Evolutionary conservation across 2,329 filamentous ascomycete species (phyloP).

Genomic region (Paraphoma chrysanthemicola): DNA sequence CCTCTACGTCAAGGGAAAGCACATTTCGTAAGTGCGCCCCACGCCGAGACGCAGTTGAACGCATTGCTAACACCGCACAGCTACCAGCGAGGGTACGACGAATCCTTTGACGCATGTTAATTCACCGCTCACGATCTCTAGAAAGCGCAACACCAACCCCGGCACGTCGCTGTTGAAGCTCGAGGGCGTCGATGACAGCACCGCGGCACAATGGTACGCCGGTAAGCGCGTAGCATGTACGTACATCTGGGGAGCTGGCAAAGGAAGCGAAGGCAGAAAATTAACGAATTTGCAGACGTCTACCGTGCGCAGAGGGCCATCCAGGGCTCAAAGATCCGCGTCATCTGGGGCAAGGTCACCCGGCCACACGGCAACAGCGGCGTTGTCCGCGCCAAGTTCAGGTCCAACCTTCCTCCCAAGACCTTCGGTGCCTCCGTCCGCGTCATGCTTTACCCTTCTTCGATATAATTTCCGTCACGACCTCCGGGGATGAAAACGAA

Average conservation of each 20-base stretch:
- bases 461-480: conserved; percentile 73
- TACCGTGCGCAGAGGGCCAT: conserved; percentile 96
- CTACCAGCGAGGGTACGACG: conserved; percentile 77
- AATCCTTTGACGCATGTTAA: conserved; percentile 11
- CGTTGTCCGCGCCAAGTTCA: conserved; percentile 97
- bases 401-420: conserved; percentile 92
- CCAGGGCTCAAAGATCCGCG: conserved; percentile 95
- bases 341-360: conserved; percentile 97
- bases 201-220: conserved; percentile 90
- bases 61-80: conserved; percentile 28
- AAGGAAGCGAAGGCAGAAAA: conserved; percentile 5
- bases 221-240: conserved; percentile 93
- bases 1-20: conserved; percentile 73
- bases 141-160: conserved; percentile 89
- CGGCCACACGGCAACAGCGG: conserved; percentile 97
- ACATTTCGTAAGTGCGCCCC: conserved; percentile 85
- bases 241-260: conserved; percentile 12
- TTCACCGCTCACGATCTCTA: conserved; percentile 22
- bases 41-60: conserved; percentile 51
- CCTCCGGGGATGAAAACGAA: conserved; percentile 32
- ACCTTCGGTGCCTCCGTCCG: conserved; percentile 87
- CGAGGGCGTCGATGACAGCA: conserved; percentile 92
- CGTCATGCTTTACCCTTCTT: conserved; percentile 97
- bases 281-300: conserved; percentile 62
- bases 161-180: conserved; percentile 96